Conservation (phyloP, 306 rosid genomes). For the Fagus crenata region DNA sequence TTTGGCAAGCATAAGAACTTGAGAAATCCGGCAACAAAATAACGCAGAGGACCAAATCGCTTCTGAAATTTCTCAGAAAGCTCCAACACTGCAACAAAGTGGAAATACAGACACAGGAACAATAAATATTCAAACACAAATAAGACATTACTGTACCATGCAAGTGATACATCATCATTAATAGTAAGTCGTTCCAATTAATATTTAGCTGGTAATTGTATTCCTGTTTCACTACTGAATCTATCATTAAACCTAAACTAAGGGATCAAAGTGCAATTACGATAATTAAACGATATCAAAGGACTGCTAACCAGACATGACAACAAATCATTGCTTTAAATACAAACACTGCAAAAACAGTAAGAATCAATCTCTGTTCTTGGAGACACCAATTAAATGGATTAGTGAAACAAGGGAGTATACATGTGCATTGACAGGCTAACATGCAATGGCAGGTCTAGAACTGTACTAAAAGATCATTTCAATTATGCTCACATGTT, state of each 20-base stretch:
- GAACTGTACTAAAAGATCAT: not conserved
- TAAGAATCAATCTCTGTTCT: not conserved
- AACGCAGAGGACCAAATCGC: slow-evolving; percentile 94
- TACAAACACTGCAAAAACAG: not conserved
- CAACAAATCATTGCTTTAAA: not conserved
- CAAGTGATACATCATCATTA: not conserved
- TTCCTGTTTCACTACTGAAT: not conserved
- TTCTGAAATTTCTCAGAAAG: slow-evolving; percentile 93
- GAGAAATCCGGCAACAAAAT: slow-evolving; percentile 95
- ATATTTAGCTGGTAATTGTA: not conserved
- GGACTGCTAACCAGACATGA: not conserved
- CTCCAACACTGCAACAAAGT: slow-evolving; percentile 74
- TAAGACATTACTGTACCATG: not conserved
- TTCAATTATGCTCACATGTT: not conserved
- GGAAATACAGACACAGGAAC: slow-evolving; percentile 21
- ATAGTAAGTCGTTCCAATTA: not conserved
- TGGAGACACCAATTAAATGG: not conserved
- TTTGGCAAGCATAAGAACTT: slow-evolving; percentile 92
- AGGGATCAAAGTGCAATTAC: slow-evolving; percentile 3
- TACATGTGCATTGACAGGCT: not conserved
- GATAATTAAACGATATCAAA: not conserved
- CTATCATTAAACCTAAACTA: slow-evolving; percentile 6
- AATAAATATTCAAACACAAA: not conserved
- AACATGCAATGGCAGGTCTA: not conserved
- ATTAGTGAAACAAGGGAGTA: not conserved